Evolutionary conservation across 441 rosid genomes (phyloP), one percentile per base, ranked within the genome.

Genomic region (Rhodomyrtus psidioides): DNA sequence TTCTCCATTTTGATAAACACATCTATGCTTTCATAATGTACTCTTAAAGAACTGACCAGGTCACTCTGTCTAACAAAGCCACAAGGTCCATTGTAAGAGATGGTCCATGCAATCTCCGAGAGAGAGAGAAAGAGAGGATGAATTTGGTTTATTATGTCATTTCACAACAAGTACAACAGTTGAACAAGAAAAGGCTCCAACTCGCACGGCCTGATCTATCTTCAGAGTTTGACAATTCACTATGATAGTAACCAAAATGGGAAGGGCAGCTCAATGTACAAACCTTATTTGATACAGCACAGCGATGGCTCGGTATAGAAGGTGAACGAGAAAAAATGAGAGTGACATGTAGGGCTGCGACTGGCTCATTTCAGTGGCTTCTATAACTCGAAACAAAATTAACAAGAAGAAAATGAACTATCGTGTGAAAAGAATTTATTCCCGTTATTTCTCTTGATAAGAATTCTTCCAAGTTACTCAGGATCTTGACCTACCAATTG

Each of bases 61-160:
- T 44, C 26, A 30, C 46, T 15, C 23, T 9, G 7, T 65, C 76
- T 65, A 65, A 65, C 44, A 65, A 65, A 60, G 30, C 44, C 44
- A 65, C 14, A 19, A 30, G 46, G 4, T 9, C 19, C 86, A 82
- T 59, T 27, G 44, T 19, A 21, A 83, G 19, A 23, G 65, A 23
- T 30, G 70, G n/a, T n/a, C 53, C 51, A 53, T 62, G 28, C 51
- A 55, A 15, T 57, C 30, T 46, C 82, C 54, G 16, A 24, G 58
- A 42, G 82, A 75, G 19, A 12, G 17, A 24, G 24, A 60, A 26
- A 19, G 60, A 55, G 75, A 85, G 86, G 70, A 86, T 53, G 84
- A 84, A 88, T 27, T 59, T 83, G 82, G 53, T 86, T 59, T 54
- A 86, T 82, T 56, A 81, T 82, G 79, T 42, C 49, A 86, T 87